phyloP scores from a whole-genome alignment of 164 flowering plant genomes.

The Brasenia schreberi region DNA sequence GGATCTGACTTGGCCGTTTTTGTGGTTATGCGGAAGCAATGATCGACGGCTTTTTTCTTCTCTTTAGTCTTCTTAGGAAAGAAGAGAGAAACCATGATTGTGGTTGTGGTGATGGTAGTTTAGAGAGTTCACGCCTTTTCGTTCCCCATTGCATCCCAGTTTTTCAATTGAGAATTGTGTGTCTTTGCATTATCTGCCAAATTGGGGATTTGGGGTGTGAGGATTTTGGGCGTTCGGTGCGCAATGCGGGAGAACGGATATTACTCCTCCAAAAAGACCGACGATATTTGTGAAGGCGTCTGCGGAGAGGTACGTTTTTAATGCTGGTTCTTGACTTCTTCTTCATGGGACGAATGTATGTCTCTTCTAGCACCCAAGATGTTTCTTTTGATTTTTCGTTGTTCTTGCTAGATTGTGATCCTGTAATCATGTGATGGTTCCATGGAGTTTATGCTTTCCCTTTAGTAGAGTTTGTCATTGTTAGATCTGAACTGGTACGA shows the following conservation, averaged over 20 bases:
- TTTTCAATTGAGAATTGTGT: background rate
- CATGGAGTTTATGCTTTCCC: background rate
- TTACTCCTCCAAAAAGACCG: conserved; percentile 61
- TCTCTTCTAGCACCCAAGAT: background rate
- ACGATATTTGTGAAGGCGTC: conserved; percentile 64
- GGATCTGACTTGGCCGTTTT: background rate
- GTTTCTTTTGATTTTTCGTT: background rate
- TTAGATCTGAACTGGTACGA: background rate
- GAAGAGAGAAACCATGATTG: background rate
- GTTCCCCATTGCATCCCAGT: background rate
- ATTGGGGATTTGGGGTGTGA: background rate
- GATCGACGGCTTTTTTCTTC: background rate
- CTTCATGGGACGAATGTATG: background rate
- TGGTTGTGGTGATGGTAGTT: background rate
- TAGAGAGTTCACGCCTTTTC: background rate
- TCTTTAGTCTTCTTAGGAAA: background rate
- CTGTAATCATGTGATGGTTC: background rate
- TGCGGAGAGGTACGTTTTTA: conserved; percentile 57
- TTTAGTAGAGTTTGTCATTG: background rate
- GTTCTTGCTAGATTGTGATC: background rate
- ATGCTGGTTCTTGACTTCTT: background rate
- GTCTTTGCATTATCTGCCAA: no score
- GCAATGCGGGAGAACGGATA: conserved; percentile 35
- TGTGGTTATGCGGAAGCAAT: background rate
- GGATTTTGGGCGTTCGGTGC: background rate